Evolutionary conservation across 352 stramenopile genomes (phyloP), one percentile per base, ranked within the genome.

Genomic region (Salisapilia sapeloensis): DNA sequence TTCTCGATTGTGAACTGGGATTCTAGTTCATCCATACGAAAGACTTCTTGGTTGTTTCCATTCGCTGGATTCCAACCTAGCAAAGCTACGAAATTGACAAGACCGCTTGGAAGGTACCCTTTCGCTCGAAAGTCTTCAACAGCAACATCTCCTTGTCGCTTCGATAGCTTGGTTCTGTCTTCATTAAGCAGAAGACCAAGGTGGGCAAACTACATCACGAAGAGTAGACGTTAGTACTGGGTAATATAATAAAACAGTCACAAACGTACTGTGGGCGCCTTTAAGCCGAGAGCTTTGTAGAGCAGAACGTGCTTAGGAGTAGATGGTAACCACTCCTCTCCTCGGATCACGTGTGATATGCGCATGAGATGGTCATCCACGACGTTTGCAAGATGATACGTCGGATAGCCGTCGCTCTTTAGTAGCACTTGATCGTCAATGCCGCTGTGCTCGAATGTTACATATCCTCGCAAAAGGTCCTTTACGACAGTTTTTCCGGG

Each of bases 41-140:
- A 98, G 41, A 98, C 96, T 46, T 98, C 93, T 49, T 98, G 86
- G 30, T 96, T 96, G 30, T 94, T 97, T 14, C 92, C 92, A 33
- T 90, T 77, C 7, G 72, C 70, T 7, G 76, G 72, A 50, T 97
- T 98, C 93, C 93, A 98, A 11, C 93, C 93, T 12, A 99, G 75
- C n/a, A 98, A 56, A 10, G 92, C 86, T 6, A 99, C 71, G 43
- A 98, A 99, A 43, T 99, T 98, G 29, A 97, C 92, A 41, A 99
- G 87, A 0, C 91, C 92, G 46, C 86, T 90, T 9, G 93, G 76
- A 6, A 97, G 56, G 48, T 93, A 98, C 12, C 94, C 94, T 63
- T 97, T 93, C 33, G 95, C 75, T n/a, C 79, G 66, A 41, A 98
- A 99, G 56, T 98, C 92, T 45, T 96, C 86, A 30, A 97, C 95